phyloP scores from a whole-genome alignment of 495 filamentous ascomycete genomes.

The Venustampulla echinocandica region DNA sequence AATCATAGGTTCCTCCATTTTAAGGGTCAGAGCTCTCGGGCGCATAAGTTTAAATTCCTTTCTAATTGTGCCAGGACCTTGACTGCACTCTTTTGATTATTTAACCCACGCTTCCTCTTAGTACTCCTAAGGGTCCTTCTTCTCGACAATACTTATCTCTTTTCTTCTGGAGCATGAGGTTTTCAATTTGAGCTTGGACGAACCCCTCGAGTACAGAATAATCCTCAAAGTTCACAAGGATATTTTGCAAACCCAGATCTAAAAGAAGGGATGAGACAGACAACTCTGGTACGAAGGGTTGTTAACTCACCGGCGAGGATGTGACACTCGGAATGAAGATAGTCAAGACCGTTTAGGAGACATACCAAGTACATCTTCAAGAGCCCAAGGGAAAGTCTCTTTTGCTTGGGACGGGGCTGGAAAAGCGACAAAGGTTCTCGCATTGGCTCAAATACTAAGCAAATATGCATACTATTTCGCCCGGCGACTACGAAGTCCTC shows the following conservation, averaged over 20 bases:
- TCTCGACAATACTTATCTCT: conserved; percentile 12
- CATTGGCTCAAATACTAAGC: conserved; percentile 35
- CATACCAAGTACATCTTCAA: conserved; percentile 30
- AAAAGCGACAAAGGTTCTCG: conserved; percentile 35
- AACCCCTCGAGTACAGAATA: conserved; percentile 33
- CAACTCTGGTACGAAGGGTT: neutral
- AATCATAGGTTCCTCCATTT: no score
- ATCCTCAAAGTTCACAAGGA: conserved; percentile 37
- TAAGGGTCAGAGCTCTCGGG: no score
- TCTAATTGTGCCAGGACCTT: no score
- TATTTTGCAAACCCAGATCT: conserved; percentile 40
- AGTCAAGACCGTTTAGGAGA: conserved; percentile 36
- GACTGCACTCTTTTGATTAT: no score
- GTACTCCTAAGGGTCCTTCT: no score
- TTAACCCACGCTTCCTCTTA: no score
- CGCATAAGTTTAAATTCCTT: no score
- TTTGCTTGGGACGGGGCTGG: conserved; percentile 26
- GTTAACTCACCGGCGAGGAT: conserved; percentile 30
- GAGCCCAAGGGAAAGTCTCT: conserved; percentile 24
- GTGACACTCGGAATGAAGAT: no score
- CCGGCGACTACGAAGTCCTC: conserved; percentile 30
- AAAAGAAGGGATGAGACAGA: conserved; percentile 7
- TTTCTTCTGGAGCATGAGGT: conserved; percentile 32
- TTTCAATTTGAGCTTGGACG: conserved; percentile 29
- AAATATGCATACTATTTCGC: conserved; percentile 32